Evolutionary conservation across 257 asterid species (phyloP), one percentile per base, ranked within the genome.

Genomic region (Ocimum tenuiflorum): DNA sequence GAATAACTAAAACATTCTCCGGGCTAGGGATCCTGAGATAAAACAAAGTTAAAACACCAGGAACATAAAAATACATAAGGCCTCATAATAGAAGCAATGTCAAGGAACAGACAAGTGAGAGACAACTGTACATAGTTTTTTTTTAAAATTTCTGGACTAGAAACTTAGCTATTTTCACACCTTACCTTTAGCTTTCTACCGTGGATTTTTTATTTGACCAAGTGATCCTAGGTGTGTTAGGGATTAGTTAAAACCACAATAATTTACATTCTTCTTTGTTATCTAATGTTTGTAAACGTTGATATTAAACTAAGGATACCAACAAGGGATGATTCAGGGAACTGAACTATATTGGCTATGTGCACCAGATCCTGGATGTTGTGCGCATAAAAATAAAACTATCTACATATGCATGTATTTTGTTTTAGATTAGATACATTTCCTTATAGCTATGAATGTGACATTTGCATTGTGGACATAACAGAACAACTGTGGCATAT

Each of bases 1-100:
- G 85, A 69, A 94, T 82, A 67, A 82, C 95, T 17, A 94, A 73
- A 24, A 83, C 94, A 75, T 86, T 94, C 65, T 90, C 95, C 23
- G 83, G 24, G 65, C 88, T 81, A 60, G 99, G 99, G 24, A 58
- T 58, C 83, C 99, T 94, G 94, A 17, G 73, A 74, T 60, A 67
- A 50, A 68, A 61, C 29, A 27, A 12, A 50, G 24, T 67, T 56
- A 55, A 69, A 64, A 58, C 46, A 64, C 59, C 47, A 66, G 43
- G 63, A 49, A 43, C 48, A 64, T n/a, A 47, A 33, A 29, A 29
- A 14, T n/a, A 17, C 24, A 31, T 59, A 12, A 42, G 58, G 62
- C 48, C 20, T 42, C 39, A 35, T n/a, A n/a, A n/a, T n/a, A 27
- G 35, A 45, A 46, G 52, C 19, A 31, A 57, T 33, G 47, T 23